These are phyloP conservation scores for Debaryomyces fabryi DNA, from an alignment of 1,139 yeast genomes.

Conservation along the genomic window DNA sequence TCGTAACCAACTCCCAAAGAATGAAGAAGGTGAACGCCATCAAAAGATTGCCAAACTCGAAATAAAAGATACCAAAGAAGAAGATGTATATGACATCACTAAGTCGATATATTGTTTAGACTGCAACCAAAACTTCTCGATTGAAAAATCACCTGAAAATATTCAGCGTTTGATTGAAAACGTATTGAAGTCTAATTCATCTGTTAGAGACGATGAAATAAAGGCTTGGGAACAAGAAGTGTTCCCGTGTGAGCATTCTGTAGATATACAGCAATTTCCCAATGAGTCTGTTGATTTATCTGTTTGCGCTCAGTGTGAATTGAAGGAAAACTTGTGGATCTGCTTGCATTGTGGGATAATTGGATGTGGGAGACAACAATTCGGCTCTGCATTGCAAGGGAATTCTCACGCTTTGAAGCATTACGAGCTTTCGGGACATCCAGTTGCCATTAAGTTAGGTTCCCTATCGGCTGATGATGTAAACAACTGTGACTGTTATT, in stretches of 20 bases:
- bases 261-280: conserved; percentile 46
- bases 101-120: conserved; percentile 48
- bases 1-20: conserved; percentile 19
- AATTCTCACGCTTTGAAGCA: conserved; percentile 88
- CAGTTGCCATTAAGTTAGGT: conserved; percentile 88
- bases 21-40: conserved; percentile 38
- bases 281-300: conserved; percentile 35
- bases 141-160: conserved; percentile 25
- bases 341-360: conserved; percentile 87
- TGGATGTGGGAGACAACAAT: conserved; percentile 92
- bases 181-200: conserved; percentile 67
- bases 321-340: conserved; percentile 79
- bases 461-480: conserved; percentile 70
- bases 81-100: conserved; percentile 61
- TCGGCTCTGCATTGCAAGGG: conserved; percentile 85
- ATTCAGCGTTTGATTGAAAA: conserved; percentile 42
- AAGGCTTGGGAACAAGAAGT: conserved; percentile 93
- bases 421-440: conserved; percentile 58
- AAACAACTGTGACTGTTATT: conserved; percentile 70
- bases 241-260: conserved; percentile 74
- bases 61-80: conserved; percentile 68
- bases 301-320: conserved; percentile 63
- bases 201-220: conserved; percentile 68
- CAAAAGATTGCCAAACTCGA: conserved; percentile 74
- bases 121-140: conserved; percentile 23